Evolutionary conservation across 1,139 yeast species (phyloP).

Genomic region (Suhomyces guaymorum): DNA sequence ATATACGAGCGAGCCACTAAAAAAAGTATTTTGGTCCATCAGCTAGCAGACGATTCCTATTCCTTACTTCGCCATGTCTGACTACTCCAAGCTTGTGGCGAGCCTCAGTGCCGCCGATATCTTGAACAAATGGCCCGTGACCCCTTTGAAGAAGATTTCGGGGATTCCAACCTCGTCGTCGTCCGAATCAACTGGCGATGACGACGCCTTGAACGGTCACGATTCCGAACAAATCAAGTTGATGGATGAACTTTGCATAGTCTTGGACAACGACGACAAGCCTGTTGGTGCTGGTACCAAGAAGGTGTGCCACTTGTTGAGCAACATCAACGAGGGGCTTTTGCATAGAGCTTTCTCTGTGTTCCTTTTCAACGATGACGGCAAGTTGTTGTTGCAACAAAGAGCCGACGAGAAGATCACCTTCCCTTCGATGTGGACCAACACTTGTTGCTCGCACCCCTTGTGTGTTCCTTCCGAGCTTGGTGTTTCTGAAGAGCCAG

Average conservation of each 20-base stretch:
- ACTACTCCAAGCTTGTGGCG: conserved; percentile 56
- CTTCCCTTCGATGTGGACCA: conserved; percentile 96
- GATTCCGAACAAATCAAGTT: conserved; percentile 91
- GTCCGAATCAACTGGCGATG: conserved; percentile 23
- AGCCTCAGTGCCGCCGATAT: conserved; percentile 51
- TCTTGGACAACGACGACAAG: conserved; percentile 79
- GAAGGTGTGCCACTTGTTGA: conserved; percentile 88
- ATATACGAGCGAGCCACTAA: not conserved
- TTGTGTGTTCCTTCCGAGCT: conserved; percentile 79
- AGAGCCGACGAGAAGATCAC: conserved; percentile 96
- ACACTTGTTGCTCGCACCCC: conserved; percentile 98
- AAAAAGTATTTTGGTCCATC: too few relatives aligned
- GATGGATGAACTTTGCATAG: conserved; percentile 97
- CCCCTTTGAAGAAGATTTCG: conserved; percentile 50
- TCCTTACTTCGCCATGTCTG: conserved; percentile 15
- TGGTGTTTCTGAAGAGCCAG: conserved; percentile 44
- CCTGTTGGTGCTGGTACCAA: conserved; percentile 95
- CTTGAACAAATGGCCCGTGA: conserved; percentile 58
- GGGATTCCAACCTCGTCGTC: conserved; percentile 42
- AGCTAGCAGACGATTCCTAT: not conserved
- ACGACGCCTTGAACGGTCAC: conserved; percentile 68
- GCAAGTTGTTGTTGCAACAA: conserved; percentile 81
- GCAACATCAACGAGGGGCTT: conserved; percentile 79
- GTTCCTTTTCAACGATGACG: conserved; percentile 77
- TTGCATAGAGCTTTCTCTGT: conserved; percentile 96